Base-by-base conservation (phyloP, 2,329 filamentous ascomycete genomes). In the Huntiella moniliformis region DNA sequence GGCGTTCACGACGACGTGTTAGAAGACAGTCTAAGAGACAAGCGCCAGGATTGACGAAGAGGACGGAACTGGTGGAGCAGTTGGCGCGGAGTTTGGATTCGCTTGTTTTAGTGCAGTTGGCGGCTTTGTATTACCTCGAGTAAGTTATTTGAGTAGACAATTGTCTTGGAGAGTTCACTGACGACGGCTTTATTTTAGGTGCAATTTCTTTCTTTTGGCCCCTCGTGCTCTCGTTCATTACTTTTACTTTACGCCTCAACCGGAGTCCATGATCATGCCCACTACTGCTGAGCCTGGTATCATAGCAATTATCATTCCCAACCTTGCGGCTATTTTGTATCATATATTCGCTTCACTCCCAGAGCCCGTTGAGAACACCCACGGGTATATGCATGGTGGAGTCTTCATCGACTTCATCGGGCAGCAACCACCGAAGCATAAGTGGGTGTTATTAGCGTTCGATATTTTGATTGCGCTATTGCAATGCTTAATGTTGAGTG, bases 51-150 rank as follows among this genome's bases (percentile, higher is more conserved):
- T 59, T 73, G 54, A 59, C 61, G 48, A 76, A 70, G 59, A 78
- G 77, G 64, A 62, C 74, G 47, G 61, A 72, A 51, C 76, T 79
- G 56, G 60, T 78, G 53, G 71, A 66, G 36, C 68, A 76, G 53
- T 63, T 81, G 50, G 69, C 77, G 53, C 64, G 66, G 54, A 73
- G 67, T 51, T 62, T 81, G 49, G 77, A 82, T 61, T 68, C 71
- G 54, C 55, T 79, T 39, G 69, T 79, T 42, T 77, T 76, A 57
- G 71, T 70, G 36, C 74, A 81, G 62, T 63, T 81, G 47, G 77
- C 73, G 54, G 67, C 70, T 38, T 54, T 81, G 53, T 82, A 82
- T 57, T 81, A 80, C 57, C 74, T 81, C 70, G 77, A 82, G 77
- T 81, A 64, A 47, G 70, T 57, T 37, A 22, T 45, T 32, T 17